Evolutionary conservation across 257 asterid species (phyloP), one percentile per base, ranked within the genome.

Genomic region (Solanum ahanhuiri): DNA sequence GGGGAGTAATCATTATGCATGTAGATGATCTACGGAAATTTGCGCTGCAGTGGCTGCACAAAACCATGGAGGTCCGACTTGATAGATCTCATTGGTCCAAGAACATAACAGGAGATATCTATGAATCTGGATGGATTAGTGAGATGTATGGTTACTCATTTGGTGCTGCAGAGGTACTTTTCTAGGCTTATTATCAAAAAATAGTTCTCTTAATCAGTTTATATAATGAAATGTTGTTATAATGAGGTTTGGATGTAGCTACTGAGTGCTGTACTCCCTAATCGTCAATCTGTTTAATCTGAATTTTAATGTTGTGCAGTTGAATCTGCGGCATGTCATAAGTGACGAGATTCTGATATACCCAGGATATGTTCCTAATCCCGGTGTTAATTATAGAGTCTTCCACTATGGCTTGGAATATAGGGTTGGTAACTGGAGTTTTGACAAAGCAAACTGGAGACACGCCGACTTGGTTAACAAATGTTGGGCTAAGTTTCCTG

Each of bases 131-230:
- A 85, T 97, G 98, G 99, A 95, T 97, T 73, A 97, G 98, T 85
- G 98, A 97, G 93, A 97, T 97, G 99, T 97, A 97, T 88, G 99
- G 99, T 81, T 97, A 97, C 94, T 93, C 98, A 69, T 97, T 97
- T 84, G 99, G 95, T 88, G 99, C 99, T 54, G 96, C 99, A 28
- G 99, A 97, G 99, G 99, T 97, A 93, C 73, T 84, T 86, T 34
- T 23, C 3, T 39, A 31, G 45, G 41, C 71, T 57, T 35, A 22
- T 73, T 73, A 37, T 37, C 1, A 72, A 20, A 34, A 20, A 2
- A 4, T 72, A 35, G 15, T 34, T 20, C 81, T 34, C 48, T 4
- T 72, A 20, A 71, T 34, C 81, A 34, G 30, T 72, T 72, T 20
- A 31, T 72, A 25, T 58, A 20, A 20, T 58, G 66, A 58, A 58